Conservation (phyloP, 1,284 basidiomycete species). For the Meira nashicola region DNA sequence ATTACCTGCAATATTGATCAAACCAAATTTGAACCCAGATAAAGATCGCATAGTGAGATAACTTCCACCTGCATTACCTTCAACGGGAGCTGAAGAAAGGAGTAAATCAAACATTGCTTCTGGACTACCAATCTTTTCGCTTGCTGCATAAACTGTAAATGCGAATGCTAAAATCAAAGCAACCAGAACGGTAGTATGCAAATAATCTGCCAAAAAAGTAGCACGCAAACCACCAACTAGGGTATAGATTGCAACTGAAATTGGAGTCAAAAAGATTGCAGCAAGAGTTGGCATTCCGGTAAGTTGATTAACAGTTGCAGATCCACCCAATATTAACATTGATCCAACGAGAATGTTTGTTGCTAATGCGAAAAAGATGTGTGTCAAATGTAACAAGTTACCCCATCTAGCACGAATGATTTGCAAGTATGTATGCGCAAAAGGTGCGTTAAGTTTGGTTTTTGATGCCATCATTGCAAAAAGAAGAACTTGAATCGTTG, state of each 20-base stretch:
- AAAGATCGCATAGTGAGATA: conserved; percentile 74
- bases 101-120: conserved; percentile 57
- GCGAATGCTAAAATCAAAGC: conserved; percentile 57
- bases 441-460: conserved; percentile 63
- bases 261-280: conserved; percentile 43
- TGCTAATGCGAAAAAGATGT: conserved; percentile 71
- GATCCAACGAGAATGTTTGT: conserved; percentile 59
- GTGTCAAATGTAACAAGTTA: conserved; percentile 65
- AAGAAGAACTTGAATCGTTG: conserved; percentile 65
- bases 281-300: conserved; percentile 56
- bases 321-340: conserved; percentile 48
- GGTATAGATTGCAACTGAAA: conserved; percentile 36
- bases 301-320: conserved; percentile 55
- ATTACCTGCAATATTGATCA: conserved; percentile 65
- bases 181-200: conserved; percentile 46
- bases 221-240: conserved; percentile 48
- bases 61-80: conserved; percentile 62
- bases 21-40: conserved; percentile 78
- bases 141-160: conserved; percentile 68
- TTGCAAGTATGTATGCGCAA: conserved; percentile 64
- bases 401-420: conserved; percentile 71
- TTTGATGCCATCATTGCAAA: conserved; percentile 57
- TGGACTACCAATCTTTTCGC: conserved; percentile 36
- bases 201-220: conserved; percentile 47
- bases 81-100: conserved; percentile 56